Conservation (phyloP, 768 basidiomycete genomes). For the Lentinus tigrinus region DNA sequence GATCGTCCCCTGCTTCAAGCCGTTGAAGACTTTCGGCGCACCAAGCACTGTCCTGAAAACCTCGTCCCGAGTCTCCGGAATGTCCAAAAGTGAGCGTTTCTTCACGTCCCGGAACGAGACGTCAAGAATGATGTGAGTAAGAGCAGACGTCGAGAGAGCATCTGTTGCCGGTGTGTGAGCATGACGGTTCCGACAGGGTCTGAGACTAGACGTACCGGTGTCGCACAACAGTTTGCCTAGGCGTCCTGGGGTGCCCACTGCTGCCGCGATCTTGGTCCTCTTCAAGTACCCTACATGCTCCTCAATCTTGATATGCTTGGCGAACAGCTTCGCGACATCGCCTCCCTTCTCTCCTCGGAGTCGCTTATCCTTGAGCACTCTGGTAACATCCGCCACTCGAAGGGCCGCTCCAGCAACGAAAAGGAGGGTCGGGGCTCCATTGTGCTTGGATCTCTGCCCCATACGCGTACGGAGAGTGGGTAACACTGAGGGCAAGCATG, state of each 20-base stretch:
- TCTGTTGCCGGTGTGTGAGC: constrained; percentile 42
- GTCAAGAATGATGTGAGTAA: constrained; percentile 85
- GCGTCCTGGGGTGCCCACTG: constrained; percentile 90
- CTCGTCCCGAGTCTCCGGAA: constrained; percentile 82
- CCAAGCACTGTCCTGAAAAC: constrained; percentile 75
- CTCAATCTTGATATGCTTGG: constrained; percentile 88
- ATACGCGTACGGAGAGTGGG: constrained; percentile 70
- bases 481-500: constrained; percentile 43
- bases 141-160: constrained; percentile 65
- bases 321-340: constrained; percentile 93
- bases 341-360: constrained; percentile 81
- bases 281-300: constrained; percentile 84
- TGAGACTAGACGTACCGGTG: constrained; percentile 46
- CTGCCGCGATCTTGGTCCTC: constrained; percentile 83
- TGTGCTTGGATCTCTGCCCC: constrained; percentile 69
- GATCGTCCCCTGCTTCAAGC: constrained; percentile 69
- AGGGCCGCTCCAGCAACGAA: constrained; percentile 88
- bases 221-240: constrained; percentile 82
- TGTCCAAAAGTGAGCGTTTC: constrained; percentile 71
- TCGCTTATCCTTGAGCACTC: constrained; percentile 66
- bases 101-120: constrained; percentile 72
- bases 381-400: constrained; percentile 84
- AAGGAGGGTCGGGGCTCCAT: constrained; percentile 85
- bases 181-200: not conserved
- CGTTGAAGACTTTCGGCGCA: constrained; percentile 56